These are phyloP conservation scores for Dipteronia dyeriana DNA, from an alignment of 345 rosid genomes.

Conservation along the genomic window DNA sequence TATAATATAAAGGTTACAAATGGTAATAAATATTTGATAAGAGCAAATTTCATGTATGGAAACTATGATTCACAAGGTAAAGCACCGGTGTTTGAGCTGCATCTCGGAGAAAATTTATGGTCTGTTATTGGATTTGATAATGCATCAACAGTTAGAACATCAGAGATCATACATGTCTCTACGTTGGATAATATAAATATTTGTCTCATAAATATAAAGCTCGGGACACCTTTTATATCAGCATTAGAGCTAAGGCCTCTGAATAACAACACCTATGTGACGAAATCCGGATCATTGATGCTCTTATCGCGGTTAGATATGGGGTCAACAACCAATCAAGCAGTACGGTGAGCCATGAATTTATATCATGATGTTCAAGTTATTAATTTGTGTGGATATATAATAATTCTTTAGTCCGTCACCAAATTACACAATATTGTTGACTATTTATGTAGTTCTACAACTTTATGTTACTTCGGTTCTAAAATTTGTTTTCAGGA, in stretches of 20 bases:
- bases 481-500: too few relatives aligned
- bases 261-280: constrained; percentile 14
- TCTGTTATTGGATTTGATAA: constrained; percentile 16
- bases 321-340: constrained; percentile 12
- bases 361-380: too few relatives aligned
- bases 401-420: too few relatives aligned
- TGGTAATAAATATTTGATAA: constrained; percentile 35
- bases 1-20: constrained; percentile 30
- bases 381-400: too few relatives aligned
- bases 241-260: constrained; percentile 45
- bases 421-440: too few relatives aligned
- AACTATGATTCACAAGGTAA: constrained; percentile 32
- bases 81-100: constrained; percentile 29
- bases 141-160: constrained; percentile 12
- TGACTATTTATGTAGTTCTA: too few relatives aligned
- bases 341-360: constrained; percentile 16
- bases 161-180: constrained; percentile 34
- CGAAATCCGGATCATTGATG: constrained; percentile 18
- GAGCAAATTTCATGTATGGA: constrained; percentile 41
- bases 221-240: constrained; percentile 53
- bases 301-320: background rate
- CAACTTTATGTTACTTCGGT: too few relatives aligned
- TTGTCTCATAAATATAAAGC: constrained; percentile 42
- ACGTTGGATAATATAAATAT: constrained; percentile 20
- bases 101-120: constrained; percentile 37